Base-by-base conservation (phyloP, 2,329 filamentous ascomycete species). In the Hypocrella siamensis region DNA sequence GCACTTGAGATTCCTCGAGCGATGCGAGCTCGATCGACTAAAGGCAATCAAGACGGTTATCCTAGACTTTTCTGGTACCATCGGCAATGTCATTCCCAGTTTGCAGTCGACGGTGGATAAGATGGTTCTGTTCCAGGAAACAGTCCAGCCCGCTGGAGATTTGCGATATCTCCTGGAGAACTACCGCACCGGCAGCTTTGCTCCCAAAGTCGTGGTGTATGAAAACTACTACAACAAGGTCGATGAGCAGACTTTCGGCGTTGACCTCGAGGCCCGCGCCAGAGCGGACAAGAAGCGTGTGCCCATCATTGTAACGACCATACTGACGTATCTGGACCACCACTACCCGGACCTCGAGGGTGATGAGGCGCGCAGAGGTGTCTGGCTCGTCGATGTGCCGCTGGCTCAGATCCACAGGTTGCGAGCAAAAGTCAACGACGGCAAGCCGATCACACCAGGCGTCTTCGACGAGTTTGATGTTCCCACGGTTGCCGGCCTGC, bases 211-310 rank as follows among this genome's bases (percentile, higher is more conserved):
- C 18, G 75, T 85, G 29, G 79, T 84, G 4, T 98, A 98, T 56
- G 90, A 98, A 59, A 98, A 96, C 54, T 98, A 98, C 60, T 98
- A 98, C 63, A 94, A 94, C 56, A 85, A 82, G 42, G 85, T 94
- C 17, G 90, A 94, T 52, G 86, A 94, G 50, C 86, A 96, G 66
- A 93, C 84, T 1, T 98, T 96, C 51, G 90, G 92, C 42, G 85
- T 98, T 34, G 92, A 98, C 49, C 72, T 98, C n/a, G 90, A 98
- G 58, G 85, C 88, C 24, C 70, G 90, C 42, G 90, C 90, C 28
- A 70, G 88, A 42, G 86, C 84, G 31, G 90, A 98, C 55, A 79
- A 86, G 54, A 98, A 98, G 60, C 80, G 90, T 31, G 90, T 98
- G 16, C 90, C 90, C 14, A 65, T 92, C 37, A 74, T 98, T 42